Conservation (phyloP, 2,329 filamentous ascomycete genomes). For the Bipolaris gigantea region DNA sequence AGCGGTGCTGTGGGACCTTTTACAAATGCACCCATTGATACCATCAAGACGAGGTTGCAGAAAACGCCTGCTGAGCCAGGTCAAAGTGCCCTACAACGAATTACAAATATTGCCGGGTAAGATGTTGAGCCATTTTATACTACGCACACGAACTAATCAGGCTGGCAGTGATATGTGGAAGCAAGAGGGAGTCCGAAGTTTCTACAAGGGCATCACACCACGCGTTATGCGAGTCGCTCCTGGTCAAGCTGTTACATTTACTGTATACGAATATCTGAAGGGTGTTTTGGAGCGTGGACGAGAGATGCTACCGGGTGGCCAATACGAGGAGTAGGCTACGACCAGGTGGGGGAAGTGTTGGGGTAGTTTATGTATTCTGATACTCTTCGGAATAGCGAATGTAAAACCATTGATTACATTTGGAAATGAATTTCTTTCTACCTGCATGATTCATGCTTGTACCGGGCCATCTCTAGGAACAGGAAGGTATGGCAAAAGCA, state of each 20-base stretch:
- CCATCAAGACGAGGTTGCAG: conserved; percentile 96
- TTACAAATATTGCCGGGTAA: conserved; percentile 68
- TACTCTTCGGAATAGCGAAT: not conserved
- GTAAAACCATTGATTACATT: not conserved
- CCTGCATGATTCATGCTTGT: too few relatives aligned
- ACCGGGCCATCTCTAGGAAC: not conserved
- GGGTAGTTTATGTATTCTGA: not conserved
- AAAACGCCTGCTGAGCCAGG: conserved; percentile 82
- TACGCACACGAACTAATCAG: conserved; percentile 10
- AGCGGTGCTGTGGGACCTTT: conserved; percentile 94
- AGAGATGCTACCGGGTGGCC: conserved; percentile 51
- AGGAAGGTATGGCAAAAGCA: not conserved
- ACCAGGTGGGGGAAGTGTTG: not conserved
- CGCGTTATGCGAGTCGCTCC: conserved; percentile 96
- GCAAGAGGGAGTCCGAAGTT: conserved; percentile 90
- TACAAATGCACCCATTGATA: conserved; percentile 96
- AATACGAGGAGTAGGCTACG: conserved; percentile 51
- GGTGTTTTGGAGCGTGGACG: conserved; percentile 52
- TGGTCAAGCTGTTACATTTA: conserved; percentile 80
- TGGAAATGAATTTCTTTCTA: too few relatives aligned
- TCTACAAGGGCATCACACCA: conserved; percentile 99
- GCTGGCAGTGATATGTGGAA: conserved; percentile 57
- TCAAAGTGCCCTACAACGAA: conserved; percentile 77
- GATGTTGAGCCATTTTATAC: conserved; percentile 27
- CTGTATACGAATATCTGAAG: conserved; percentile 57